These are phyloP conservation scores for Penicillium expansum DNA, from an alignment of 2,329 filamentous ascomycete genomes.

Conservation along the genomic window DNA sequence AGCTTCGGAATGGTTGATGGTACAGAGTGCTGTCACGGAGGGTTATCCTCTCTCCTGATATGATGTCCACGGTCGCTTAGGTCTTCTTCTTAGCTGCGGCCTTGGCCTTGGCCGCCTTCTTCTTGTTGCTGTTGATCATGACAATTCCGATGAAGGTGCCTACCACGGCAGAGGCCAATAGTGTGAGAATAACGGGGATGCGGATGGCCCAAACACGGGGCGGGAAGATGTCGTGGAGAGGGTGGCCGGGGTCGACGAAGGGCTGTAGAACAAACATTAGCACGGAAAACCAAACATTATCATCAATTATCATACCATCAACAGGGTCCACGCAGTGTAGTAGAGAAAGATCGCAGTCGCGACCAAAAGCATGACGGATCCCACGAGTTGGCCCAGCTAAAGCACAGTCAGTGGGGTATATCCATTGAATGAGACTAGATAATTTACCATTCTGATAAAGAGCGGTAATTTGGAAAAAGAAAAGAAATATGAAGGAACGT, in stretches of 20 bases:
- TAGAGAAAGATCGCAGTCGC: slow-evolving; percentile 76
- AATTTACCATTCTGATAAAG: slow-evolving; percentile 30
- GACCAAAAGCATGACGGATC: slow-evolving; percentile 72
- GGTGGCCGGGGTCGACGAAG: slow-evolving; percentile 93
- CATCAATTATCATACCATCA: slow-evolving; percentile 68
- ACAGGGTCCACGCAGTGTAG: slow-evolving; percentile 95
- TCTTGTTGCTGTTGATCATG: slow-evolving; percentile 98
- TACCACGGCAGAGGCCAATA: slow-evolving; percentile 88
- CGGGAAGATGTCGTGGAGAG: slow-evolving; percentile 91
- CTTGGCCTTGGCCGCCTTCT: slow-evolving; percentile 93
- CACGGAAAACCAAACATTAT: not conserved
- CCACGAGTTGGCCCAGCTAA: slow-evolving; percentile 86
- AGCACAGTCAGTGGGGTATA: slow-evolving; percentile 9
- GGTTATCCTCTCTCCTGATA: not conserved
- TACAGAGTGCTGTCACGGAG: slow-evolving; percentile 6
- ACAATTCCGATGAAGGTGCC: slow-evolving; percentile 94
- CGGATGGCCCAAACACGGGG: slow-evolving; percentile 98
- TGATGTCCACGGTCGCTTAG: slow-evolving; percentile 40
- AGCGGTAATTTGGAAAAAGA: slow-evolving; percentile 8
- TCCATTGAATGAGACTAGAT: not conserved
- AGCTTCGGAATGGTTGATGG: not conserved
- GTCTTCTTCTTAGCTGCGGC: slow-evolving; percentile 83
- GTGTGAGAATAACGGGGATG: slow-evolving; percentile 93
- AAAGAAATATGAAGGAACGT: slow-evolving; percentile 8
- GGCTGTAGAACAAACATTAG: slow-evolving; percentile 57